Conservation (phyloP, 1,284 basidiomycete genomes). For the Trametes sp. region DNA sequence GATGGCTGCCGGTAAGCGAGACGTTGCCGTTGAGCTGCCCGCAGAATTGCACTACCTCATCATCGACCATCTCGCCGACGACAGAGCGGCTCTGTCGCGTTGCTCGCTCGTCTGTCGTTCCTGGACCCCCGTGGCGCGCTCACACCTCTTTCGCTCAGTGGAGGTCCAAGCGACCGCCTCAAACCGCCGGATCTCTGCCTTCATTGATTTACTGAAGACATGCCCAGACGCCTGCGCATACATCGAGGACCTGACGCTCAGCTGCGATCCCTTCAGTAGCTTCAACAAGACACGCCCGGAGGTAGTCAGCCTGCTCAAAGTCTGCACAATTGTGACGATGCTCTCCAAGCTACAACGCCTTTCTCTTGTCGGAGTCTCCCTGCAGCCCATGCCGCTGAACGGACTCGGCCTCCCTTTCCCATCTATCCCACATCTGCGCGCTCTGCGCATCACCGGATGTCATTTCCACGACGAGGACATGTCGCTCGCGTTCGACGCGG, state of each 20-base stretch:
- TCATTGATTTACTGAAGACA: background rate
- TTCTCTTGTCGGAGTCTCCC: background rate
- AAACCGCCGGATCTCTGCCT: background rate
- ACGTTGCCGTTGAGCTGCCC: slow-evolving; percentile 7
- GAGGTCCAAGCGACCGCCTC: background rate
- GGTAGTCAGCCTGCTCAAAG: background rate
- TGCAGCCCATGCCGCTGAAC: background rate
- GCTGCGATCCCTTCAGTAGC: background rate
- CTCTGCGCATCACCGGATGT: background rate
- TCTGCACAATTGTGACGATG: background rate
- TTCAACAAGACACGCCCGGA: background rate
- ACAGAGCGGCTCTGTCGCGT: slow-evolving; percentile 25
- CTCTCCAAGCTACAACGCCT: background rate
- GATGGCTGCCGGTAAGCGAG: background rate
- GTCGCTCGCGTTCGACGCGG: background rate
- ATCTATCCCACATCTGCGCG: background rate
- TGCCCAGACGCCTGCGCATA: background rate
- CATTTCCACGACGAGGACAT: background rate
- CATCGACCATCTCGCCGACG: slow-evolving; percentile 34
- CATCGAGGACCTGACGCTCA: slow-evolving; percentile 1
- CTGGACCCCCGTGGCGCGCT: background rate
- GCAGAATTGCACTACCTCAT: slow-evolving; percentile 33
- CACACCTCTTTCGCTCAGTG: slow-evolving; percentile 3
- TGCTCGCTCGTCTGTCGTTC: slow-evolving; percentile 25
- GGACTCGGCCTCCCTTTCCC: background rate